Evolutionary conservation across 2,329 filamentous ascomycete genomes (phyloP).

Genomic region (Coniochaeta sp.): DNA sequence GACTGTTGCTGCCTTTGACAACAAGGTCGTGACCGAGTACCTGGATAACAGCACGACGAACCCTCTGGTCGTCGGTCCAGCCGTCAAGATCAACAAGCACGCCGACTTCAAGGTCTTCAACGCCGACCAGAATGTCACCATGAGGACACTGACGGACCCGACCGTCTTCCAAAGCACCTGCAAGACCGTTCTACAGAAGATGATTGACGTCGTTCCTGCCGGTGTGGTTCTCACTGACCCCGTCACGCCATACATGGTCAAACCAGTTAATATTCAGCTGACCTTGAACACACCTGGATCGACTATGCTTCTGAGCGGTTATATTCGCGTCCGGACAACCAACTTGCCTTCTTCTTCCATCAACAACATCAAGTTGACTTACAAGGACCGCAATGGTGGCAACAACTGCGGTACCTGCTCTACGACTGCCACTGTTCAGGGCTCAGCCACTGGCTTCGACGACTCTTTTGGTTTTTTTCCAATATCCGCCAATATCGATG

Average conservation of each 20-base stretch:
- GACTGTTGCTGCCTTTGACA: slow-evolving; percentile 43
- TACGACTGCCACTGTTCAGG: slow-evolving; percentile 37
- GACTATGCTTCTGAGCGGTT: slow-evolving; percentile 41
- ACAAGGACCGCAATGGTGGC: slow-evolving; percentile 46
- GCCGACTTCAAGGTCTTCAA: slow-evolving; percentile 50
- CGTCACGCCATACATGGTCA: slow-evolving; percentile 49
- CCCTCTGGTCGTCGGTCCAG: slow-evolving; percentile 45
- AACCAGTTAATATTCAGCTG: slow-evolving; percentile 50
- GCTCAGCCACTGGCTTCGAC: slow-evolving; percentile 48
- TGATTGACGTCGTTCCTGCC: slow-evolving; percentile 53
- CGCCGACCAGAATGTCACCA: slow-evolving; percentile 47
- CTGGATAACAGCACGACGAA: slow-evolving; percentile 44
- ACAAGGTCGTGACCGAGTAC: slow-evolving; percentile 49
- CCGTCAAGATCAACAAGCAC: slow-evolving; percentile 34
- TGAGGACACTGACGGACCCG: slow-evolving; percentile 36
- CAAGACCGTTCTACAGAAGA: slow-evolving; percentile 43
- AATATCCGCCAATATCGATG: slow-evolving; percentile 41
- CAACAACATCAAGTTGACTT: slow-evolving; percentile 40
- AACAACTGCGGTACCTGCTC: slow-evolving; percentile 36
- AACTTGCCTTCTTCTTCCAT: slow-evolving; percentile 32
- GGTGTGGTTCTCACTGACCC: slow-evolving; percentile 42
- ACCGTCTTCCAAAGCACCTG: slow-evolving; percentile 39
- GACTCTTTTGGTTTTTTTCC: slow-evolving; percentile 50
- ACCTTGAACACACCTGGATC: slow-evolving; percentile 40
- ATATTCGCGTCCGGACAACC: slow-evolving; percentile 50